Percentiles rank a stretch among this genome's conserved stretches.
phyloP scores from a whole-genome alignment of 2,329 filamentous ascomycete species.

The Clonostachys chloroleuca region DNA sequence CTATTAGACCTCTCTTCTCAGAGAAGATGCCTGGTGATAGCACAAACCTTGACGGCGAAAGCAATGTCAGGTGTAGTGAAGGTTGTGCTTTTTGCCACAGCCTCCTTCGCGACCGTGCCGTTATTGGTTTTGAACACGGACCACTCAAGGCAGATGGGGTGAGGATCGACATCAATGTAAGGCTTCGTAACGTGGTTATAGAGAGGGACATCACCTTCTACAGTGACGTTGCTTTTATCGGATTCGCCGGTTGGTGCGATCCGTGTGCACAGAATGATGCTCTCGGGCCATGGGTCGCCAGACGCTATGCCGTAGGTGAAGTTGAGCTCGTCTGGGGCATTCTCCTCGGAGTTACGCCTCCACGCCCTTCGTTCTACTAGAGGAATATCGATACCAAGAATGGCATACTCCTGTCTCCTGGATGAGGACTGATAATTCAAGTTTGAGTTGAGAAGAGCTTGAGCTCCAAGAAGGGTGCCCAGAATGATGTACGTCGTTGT shows the following conservation, averaged over 20 bases:
- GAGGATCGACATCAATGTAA: conserved; percentile 33
- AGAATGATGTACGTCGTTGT: neutral
- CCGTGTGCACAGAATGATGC: conserved; percentile 51
- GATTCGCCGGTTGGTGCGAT: conserved; percentile 38
- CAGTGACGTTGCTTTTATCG: conserved; percentile 36
- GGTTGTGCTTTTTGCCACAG: conserved; percentile 52
- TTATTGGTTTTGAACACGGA: conserved; percentile 45
- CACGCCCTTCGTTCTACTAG: conserved; percentile 52
- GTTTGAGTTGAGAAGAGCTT: conserved; percentile 32
- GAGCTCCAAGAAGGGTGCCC: neutral
- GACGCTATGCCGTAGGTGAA: conserved; percentile 61
- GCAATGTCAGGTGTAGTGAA: conserved; percentile 73
- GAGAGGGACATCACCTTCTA: conserved; percentile 33
- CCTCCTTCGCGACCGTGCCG: conserved; percentile 20
- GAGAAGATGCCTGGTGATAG: rapidly evolving
- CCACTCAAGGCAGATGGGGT: conserved; percentile 66
- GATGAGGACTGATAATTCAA: conserved; percentile 67
- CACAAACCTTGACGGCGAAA: conserved; percentile 63
- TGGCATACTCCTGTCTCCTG: conserved; percentile 45
- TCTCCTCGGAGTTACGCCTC: conserved; percentile 32
- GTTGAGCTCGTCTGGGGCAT: conserved; percentile 41
- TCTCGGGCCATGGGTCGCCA: conserved; percentile 47
- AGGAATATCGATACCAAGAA: conserved; percentile 59
- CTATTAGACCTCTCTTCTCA: neutral
- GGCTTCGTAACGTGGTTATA: conserved; percentile 42